Conservation (phyloP, 2,329 filamentous ascomycete genomes). For the Phoma sp. region DNA sequence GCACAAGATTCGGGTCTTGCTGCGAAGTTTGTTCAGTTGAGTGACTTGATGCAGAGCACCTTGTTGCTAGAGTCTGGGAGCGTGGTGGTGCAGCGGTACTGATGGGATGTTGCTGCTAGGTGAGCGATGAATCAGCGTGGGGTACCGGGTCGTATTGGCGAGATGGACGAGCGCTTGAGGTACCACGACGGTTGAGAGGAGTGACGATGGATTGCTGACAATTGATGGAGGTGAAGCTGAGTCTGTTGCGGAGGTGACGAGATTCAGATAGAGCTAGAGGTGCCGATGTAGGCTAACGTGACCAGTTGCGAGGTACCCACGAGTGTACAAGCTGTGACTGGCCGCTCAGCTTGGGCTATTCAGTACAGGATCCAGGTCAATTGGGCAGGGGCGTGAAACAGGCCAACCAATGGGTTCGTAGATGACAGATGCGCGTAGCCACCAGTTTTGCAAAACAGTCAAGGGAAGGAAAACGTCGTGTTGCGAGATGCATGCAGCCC, state of each 20-base stretch:
- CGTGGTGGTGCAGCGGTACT: constrained; percentile 14
- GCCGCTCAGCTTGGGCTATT: constrained; percentile 48
- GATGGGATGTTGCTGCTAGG: constrained; percentile 13
- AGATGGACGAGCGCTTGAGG: constrained; percentile 16
- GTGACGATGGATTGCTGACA: constrained; percentile 29
- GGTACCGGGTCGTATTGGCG: constrained; percentile 19
- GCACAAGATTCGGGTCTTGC: background rate
- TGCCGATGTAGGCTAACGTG: constrained; percentile 41
- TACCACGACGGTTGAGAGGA: constrained; percentile 4
- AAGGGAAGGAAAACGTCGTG: constrained; percentile 37
- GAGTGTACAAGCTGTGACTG: constrained; percentile 44
- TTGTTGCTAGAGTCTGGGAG: background rate
- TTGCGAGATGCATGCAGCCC: constrained; percentile 39
- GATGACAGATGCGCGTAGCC: constrained; percentile 46
- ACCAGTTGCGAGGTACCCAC: constrained; percentile 46
- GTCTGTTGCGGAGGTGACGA: constrained; percentile 35
- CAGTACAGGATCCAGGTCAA: constrained; percentile 41
- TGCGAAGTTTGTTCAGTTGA: background rate
- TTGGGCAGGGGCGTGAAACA: constrained; percentile 50
- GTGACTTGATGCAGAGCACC: background rate
- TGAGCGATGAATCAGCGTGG: constrained; percentile 16
- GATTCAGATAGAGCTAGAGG: constrained; percentile 42
- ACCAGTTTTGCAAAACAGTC: constrained; percentile 38
- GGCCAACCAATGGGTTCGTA: constrained; percentile 46
- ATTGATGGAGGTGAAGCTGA: constrained; percentile 33